These are phyloP conservation scores for Candida glaebosa DNA, from an alignment of 805 yeast species.

Conservation along the genomic window DNA sequence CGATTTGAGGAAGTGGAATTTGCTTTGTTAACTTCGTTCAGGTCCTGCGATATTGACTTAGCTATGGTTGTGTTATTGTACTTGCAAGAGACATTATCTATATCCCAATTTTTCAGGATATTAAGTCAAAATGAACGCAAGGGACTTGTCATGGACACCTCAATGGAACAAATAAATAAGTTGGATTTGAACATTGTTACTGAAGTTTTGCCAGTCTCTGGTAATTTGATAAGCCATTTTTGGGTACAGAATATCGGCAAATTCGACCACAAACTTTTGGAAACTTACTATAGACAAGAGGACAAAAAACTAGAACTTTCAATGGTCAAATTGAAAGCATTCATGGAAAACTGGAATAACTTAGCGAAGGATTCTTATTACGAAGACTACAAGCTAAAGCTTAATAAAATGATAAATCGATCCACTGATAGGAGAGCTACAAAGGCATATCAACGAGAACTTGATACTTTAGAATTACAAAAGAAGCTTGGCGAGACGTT, in stretches of 20 bases:
- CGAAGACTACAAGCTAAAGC: conserved; percentile 21
- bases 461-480: conserved; percentile 29
- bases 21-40: conserved; percentile 67
- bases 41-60: conserved; percentile 58
- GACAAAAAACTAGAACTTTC: conserved; percentile 23
- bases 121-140: conserved; percentile 47
- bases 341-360: conserved; percentile 12
- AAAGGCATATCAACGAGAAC: conserved; percentile 24
- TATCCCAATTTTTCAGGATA: conserved; percentile 67
- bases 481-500: conserved; percentile 32
- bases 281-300: conserved; percentile 28
- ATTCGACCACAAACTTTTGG: conserved; percentile 18
- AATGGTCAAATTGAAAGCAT: conserved; percentile 15
- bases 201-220: conserved; percentile 29
- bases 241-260: conserved; percentile 33
- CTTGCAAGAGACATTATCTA: conserved; percentile 51
- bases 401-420: conserved; percentile 19
- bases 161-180: conserved; percentile 19
- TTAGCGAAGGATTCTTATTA: conserved; percentile 15
- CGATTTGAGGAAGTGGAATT: conserved; percentile 68
- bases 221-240: conserved; percentile 36
- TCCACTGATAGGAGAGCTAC: conserved; percentile 18
- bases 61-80: conserved; percentile 54
- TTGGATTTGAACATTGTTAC: conserved; percentile 11
- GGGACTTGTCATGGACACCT: conserved; percentile 25